Base-by-base conservation (phyloP, 2,329 filamentous ascomycete genomes). In the Ophiocordyceps polyrhachis-furcata region DNA sequence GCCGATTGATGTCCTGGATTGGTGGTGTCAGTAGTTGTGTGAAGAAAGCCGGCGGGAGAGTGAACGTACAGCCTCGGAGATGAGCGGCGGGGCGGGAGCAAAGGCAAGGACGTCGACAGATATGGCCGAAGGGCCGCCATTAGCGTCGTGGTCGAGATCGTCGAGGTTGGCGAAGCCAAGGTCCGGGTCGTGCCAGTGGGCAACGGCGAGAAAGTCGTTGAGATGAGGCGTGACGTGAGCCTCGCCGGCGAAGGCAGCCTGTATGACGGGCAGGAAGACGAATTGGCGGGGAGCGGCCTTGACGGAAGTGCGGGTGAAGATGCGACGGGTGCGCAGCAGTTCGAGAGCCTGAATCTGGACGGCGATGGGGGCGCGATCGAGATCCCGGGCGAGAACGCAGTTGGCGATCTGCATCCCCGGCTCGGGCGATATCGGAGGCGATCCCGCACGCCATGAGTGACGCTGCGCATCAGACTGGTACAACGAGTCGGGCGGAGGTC, bases 161-260 rank as follows among this genome's bases (percentile, higher is more conserved):
- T 47, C 38, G 52, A 89, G 60, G 50, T 91, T 83, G 5, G 78
- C 70, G 49, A 87, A 81, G 0, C 81, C 84, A 56, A 89, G 77
- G 1, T 73, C 68, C 0, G 72, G 69, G 46, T 80, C 73, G 55
- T 96, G 87, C 64, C 79, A 84, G 59, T 96, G 88, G 0, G 84
- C 89, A 47, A 96, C 79, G 57, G 87, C 85, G 51, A 96, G 81
- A 50, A 83, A 76, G 47, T 96, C 86, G 53, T 87, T 93, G 60
- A 81, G 57, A 52, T 85, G 71, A 29, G 61, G 62, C 20, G 67
- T 71, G 43, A 80, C 66, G 43, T 64, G 65, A 4, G 68, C 65
- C 40, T 64, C 55, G 35, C 71, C 68, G 2, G 67, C 67, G 38
- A 62, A 60, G 32, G 58, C 57, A 1, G 68, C 69, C 19, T 62